Evolutionary conservation across 2,329 filamentous ascomycete genomes (phyloP).

Genomic region (Ceratocystis cacaofunesta): DNA sequence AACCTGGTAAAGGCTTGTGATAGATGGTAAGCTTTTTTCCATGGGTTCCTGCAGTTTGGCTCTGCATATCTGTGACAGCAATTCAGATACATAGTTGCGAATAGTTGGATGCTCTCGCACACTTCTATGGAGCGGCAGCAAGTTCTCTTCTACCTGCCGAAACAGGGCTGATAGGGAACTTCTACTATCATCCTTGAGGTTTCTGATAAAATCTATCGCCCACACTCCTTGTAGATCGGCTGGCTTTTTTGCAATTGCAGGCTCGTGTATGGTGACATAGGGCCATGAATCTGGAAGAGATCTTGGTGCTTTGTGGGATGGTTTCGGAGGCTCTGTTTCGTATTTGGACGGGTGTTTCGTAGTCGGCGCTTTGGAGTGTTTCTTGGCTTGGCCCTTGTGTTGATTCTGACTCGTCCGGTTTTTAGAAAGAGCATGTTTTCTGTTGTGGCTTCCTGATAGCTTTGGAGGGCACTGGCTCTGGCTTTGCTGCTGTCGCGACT

Average conservation of each 20-base stretch:
- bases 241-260: background rate
- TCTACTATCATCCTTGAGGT: background rate
- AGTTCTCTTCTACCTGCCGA: constrained; percentile 7
- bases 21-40: constrained; percentile 2
- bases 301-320: background rate
- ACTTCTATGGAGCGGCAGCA: background rate
- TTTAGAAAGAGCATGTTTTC: too few relatives aligned
- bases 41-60: constrained; percentile 6
- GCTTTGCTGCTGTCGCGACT: too few relatives aligned
- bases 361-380: background rate
- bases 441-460: too few relatives aligned
- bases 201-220: background rate
- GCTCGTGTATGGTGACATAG: background rate
- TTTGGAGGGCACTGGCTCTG: too few relatives aligned
- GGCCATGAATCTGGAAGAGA: background rate
- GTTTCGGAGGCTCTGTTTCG: background rate
- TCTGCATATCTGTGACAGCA: constrained; percentile 5
- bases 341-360: background rate
- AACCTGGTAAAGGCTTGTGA: constrained; percentile 12
- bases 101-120: background rate
- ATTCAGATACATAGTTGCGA: background rate
- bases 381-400: too few relatives aligned
- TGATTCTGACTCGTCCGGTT: too few relatives aligned
- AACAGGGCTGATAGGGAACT: background rate
- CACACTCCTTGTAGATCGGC: background rate